phyloP scores from a whole-genome alignment of 176 grass and related monocot genomes.

The Cymbopogon citratus region DNA sequence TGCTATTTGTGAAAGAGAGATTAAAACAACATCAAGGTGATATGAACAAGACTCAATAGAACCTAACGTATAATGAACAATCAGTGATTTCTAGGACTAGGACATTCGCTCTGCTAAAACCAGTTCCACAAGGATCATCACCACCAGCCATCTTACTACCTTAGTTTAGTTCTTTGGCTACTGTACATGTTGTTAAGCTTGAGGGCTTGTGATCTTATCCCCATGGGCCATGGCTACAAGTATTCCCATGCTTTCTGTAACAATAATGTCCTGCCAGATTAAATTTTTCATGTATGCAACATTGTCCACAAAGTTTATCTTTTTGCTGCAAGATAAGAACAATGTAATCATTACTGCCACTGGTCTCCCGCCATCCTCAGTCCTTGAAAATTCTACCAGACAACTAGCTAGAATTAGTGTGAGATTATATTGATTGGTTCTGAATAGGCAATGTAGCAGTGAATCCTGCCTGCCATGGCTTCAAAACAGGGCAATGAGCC shows the following conservation, averaged over 20 bases:
- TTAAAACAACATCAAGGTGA: neutral
- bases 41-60: neutral
- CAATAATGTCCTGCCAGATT: neutral
- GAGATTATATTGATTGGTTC: neutral
- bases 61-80: constrained; percentile 13
- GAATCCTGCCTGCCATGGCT: neutral
- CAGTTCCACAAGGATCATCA: neutral
- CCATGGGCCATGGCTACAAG: neutral
- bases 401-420: neutral
- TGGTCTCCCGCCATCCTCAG: neutral
- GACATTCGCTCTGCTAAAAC: neutral
- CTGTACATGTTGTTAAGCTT: neutral
- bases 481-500: neutral
- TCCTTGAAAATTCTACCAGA: neutral
- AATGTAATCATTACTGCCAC: neutral
- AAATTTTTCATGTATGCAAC: neutral
- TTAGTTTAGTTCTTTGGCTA: neutral
- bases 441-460: neutral
- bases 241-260: neutral
- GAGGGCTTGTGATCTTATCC: neutral
- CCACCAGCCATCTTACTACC: neutral
- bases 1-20: neutral
- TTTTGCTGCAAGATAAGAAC: neutral
- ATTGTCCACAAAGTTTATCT: neutral
- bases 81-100: neutral